Percentiles rank a stretch among this genome's conserved stretches.
Conservation (phyloP, 1,284 basidiomycete genomes). For the Puccinia polysora region DNA sequence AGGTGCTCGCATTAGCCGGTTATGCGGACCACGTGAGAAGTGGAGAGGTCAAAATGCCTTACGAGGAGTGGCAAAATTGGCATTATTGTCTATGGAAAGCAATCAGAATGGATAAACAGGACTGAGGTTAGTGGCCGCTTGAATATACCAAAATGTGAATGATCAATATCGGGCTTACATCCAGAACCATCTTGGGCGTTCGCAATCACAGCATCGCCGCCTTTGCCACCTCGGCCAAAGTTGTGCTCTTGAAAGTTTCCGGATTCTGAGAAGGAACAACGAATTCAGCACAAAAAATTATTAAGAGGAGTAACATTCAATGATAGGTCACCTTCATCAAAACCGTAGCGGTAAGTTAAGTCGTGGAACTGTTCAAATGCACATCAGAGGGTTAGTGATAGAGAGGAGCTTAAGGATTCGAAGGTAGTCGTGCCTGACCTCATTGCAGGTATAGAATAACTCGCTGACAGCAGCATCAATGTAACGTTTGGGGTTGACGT, state of each 20-base stretch:
- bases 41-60: not conserved
- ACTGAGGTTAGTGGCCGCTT: slow-evolving; percentile 56
- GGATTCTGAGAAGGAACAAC: slow-evolving; percentile 73
- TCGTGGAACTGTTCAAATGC: slow-evolving; percentile 59
- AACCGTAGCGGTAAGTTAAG: slow-evolving; percentile 56
- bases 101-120: not conserved
- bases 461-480: slow-evolving; percentile 81
- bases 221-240: slow-evolving; percentile 79
- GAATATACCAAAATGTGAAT: slow-evolving; percentile 56
- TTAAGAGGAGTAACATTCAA: not conserved
- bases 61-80: slow-evolving; percentile 59
- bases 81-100: slow-evolving; percentile 52
- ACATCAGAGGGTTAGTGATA: not conserved
- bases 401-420: not conserved
- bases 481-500: slow-evolving; percentile 68
- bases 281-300: not conserved
- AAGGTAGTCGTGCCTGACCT: slow-evolving; percentile 54
- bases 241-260: slow-evolving; percentile 98
- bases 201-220: slow-evolving; percentile 82
- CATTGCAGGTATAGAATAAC: slow-evolving; percentile 87
- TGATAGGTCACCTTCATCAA: slow-evolving; percentile 23
- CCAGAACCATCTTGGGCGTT: slow-evolving; percentile 92
- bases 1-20: not conserved
- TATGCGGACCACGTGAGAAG: too few relatives aligned
- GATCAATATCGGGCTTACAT: slow-evolving; percentile 54